These are phyloP conservation scores for Metschnikowia amazonensis DNA, from an alignment of 805 yeast species.

Conservation along the genomic window DNA sequence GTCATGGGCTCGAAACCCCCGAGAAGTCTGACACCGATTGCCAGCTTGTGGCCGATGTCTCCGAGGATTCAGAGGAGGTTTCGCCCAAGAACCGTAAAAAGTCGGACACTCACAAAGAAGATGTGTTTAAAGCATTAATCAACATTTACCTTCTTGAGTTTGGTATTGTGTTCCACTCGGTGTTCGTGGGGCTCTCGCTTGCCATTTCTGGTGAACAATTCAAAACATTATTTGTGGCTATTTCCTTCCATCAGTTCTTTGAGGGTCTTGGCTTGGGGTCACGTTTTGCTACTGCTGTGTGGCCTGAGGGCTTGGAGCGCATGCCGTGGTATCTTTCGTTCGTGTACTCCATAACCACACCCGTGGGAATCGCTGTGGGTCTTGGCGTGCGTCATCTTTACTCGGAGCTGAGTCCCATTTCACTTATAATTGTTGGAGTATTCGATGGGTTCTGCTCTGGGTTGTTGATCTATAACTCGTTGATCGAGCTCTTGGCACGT, in stretches of 20 bases:
- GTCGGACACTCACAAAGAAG: conserved; percentile 7
- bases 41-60: neutral
- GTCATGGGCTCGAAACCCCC: neutral
- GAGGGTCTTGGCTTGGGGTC: conserved; percentile 34
- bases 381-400: conserved; percentile 65
- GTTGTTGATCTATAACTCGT: conserved; percentile 69
- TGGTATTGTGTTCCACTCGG: conserved; percentile 33
- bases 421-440: conserved; percentile 64
- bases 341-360: conserved; percentile 48
- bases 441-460: conserved; percentile 79
- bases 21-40: neutral
- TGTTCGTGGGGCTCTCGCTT: conserved; percentile 30
- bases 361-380: conserved; percentile 75
- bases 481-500: conserved; percentile 76
- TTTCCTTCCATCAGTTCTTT: conserved; percentile 31
- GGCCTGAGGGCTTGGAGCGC: conserved; percentile 21
- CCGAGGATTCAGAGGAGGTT: too few relatives aligned
- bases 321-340: conserved; percentile 18
- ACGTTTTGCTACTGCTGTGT: conserved; percentile 26
- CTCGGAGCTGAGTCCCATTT: conserved; percentile 53
- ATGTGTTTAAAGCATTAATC: conserved; percentile 10
- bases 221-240: conserved; percentile 26
- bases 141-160: conserved; percentile 24
- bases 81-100: neutral
- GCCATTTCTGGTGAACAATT: conserved; percentile 32